Conservation (phyloP, 2,329 filamentous ascomycete species). For the Nemania serpens region DNA sequence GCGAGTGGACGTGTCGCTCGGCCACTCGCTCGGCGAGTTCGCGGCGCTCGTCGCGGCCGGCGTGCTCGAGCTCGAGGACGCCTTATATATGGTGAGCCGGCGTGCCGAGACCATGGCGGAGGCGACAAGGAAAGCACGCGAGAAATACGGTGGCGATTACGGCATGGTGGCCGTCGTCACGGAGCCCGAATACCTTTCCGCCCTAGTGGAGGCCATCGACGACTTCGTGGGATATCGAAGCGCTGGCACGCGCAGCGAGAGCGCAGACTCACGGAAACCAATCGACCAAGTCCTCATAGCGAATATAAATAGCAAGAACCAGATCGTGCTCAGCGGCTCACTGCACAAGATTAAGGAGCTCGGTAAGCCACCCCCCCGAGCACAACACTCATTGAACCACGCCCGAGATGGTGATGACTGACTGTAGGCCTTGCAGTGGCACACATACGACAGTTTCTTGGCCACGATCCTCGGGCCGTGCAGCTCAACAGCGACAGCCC, state of each 20-base stretch:
- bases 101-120: conserved; percentile 84
- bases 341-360: conserved; percentile 81
- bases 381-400: background rate
- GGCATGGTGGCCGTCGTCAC: conserved; percentile 95
- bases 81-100: conserved; percentile 74
- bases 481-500: conserved; percentile 84
- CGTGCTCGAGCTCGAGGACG: conserved; percentile 77
- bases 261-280: conserved; percentile 68
- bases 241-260: conserved; percentile 70
- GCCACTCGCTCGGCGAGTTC: conserved; percentile 92
- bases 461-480: conserved; percentile 88
- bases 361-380: background rate
- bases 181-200: conserved; percentile 74
- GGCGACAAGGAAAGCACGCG: conserved; percentile 69
- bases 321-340: conserved; percentile 90
- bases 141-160: conserved; percentile 76
- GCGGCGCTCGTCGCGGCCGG: conserved; percentile 85
- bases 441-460: conserved; percentile 85
- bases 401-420: background rate
- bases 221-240: conserved; percentile 75
- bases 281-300: conserved; percentile 89
- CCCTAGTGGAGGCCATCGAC: conserved; percentile 73
- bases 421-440: conserved; percentile 53
- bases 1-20: conserved; percentile 80
- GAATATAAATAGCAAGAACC: conserved; percentile 94